Percentiles rank a stretch among this genome's conserved stretches.
Conservation (phyloP, 2,329 filamentous ascomycete genomes). For the Pestalotiopsis sp. region DNA sequence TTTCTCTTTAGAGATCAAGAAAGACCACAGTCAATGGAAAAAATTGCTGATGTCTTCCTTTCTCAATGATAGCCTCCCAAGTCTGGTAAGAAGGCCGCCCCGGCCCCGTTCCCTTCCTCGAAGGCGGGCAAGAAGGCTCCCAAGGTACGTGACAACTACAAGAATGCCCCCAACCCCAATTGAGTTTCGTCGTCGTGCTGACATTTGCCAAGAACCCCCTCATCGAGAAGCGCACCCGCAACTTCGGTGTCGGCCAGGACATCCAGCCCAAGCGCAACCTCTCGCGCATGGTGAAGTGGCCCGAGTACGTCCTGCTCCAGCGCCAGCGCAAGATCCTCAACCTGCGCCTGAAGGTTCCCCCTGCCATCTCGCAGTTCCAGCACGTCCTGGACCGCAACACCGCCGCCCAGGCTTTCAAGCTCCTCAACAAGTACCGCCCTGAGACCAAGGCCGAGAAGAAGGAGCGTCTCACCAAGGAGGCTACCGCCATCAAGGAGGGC, state of each 20-base stretch:
- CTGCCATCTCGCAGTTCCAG: conserved; percentile 96
- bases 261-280: conserved; percentile 96
- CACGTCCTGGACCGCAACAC: conserved; percentile 96
- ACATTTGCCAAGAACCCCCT: conserved; percentile 80
- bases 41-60: conserved; percentile 97
- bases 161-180: neutral
- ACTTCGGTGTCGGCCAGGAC: conserved; percentile 99
- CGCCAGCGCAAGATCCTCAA: conserved; percentile 94
- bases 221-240: conserved; percentile 95
- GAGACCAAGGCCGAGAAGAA: conserved; percentile 99
- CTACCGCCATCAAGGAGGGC: conserved; percentile 94
- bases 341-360: conserved; percentile 97
- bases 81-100: conserved; percentile 94
- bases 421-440: conserved; percentile 99
- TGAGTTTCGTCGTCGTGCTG: conserved; percentile 19
- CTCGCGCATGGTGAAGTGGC: conserved; percentile 99
- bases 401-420: conserved; percentile 96
- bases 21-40: conserved; percentile 77
- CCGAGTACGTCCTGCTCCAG: conserved; percentile 98
- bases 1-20: conserved; percentile 91
- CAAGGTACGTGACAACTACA: conserved; percentile 71
- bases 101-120: conserved; percentile 93
- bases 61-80: conserved; percentile 99
- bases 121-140: conserved; percentile 96
- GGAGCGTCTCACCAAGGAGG: conserved; percentile 98